A percentile compares a stretch with the other conserved stretches of the same genome.
These are phyloP conservation scores for Camellia lanceoleosa DNA, from an alignment of 148 eudicot genomes.

Conservation along the genomic window DNA sequence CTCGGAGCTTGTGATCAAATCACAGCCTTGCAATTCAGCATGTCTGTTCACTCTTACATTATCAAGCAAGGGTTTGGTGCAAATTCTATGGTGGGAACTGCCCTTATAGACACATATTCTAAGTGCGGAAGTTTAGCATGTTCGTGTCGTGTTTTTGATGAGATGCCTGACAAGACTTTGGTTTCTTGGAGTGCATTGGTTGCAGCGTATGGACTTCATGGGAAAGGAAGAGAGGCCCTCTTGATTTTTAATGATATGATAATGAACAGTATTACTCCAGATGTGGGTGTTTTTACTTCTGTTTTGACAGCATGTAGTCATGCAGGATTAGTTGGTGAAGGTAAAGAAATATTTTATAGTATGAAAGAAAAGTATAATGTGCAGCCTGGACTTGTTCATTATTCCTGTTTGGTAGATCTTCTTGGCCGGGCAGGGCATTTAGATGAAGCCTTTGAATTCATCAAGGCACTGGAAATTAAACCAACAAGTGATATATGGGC, in stretches of 20 bases:
- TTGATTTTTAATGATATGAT: constrained; percentile 27
- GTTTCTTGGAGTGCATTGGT: constrained; percentile 42
- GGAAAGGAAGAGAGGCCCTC: constrained; percentile 34
- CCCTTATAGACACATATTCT: constrained; percentile 34
- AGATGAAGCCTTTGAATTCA: constrained; percentile 38
- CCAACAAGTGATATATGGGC: constrained; percentile 35
- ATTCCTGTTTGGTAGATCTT: constrained; percentile 43
- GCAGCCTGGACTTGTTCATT: constrained; percentile 34
- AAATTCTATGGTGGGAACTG: constrained; percentile 35
- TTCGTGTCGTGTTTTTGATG: constrained; percentile 29
- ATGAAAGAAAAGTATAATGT: constrained; percentile 23
- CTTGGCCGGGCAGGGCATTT: constrained; percentile 36
- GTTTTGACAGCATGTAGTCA: constrained; percentile 46
- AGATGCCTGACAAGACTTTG: constrained; percentile 32
- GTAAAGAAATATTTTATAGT: constrained; percentile 28
- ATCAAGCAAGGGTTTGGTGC: constrained; percentile 27
- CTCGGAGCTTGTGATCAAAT: constrained; percentile 36
- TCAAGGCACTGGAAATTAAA: constrained; percentile 26
- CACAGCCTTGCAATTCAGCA: constrained; percentile 31
- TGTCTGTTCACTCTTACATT: constrained; percentile 29
- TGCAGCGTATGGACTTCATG: constrained; percentile 36
- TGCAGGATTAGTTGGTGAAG: constrained; percentile 37
- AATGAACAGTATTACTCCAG: constrained; percentile 21
- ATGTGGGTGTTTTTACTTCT: constrained; percentile 32
- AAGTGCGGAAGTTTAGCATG: constrained; percentile 32